phyloP scores from a whole-genome alignment of 352 stramenopile genomes.

The Plasmopara viticola region DNA sequence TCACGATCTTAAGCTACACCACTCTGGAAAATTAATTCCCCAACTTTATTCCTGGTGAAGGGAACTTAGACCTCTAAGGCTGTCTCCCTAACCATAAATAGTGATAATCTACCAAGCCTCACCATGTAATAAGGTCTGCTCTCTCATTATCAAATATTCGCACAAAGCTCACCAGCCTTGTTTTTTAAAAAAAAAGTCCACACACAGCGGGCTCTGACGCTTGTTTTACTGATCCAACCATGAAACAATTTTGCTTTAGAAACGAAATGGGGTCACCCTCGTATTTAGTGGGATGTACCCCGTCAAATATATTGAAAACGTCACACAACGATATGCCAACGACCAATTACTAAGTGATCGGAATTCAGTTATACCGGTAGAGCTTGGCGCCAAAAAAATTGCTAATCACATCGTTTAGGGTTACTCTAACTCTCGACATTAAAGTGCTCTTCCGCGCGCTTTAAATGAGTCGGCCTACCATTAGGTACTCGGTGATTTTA shows the following conservation, averaged over 20 bases:
- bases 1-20: slow-evolving; percentile 1
- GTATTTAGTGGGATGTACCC: background rate
- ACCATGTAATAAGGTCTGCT: no score
- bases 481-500: background rate
- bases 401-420: background rate
- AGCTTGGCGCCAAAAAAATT: background rate
- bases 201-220: background rate
- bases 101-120: background rate
- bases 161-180: background rate
- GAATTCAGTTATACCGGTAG: background rate
- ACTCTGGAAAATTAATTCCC: background rate
- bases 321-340: background rate
- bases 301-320: background rate
- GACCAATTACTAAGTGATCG: background rate
- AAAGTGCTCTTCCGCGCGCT: background rate
- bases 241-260: background rate
- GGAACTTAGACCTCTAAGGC: background rate
- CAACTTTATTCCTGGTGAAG: background rate
- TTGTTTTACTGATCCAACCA: slow-evolving; percentile 1
- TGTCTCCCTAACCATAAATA: background rate
- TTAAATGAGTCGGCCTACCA: background rate
- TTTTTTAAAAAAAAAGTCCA: background rate
- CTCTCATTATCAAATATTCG: no score
- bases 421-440: background rate
- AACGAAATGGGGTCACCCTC: background rate